Base-by-base conservation (phyloP, 2,329 filamentous ascomycete genomes). In the Aschersonia sp. region DNA sequence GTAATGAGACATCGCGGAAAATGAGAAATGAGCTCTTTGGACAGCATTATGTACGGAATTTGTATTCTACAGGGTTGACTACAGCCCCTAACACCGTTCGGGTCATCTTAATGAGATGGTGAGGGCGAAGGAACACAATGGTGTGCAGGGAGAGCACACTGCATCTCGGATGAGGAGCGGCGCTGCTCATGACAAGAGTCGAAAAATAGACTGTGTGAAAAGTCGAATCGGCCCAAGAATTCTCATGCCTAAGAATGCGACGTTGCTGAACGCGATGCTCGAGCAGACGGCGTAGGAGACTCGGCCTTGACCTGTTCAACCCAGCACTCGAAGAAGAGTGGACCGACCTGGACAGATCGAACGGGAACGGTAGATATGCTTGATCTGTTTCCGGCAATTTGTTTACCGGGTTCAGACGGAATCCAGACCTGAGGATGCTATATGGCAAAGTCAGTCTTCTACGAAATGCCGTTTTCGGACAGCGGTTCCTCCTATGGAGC, bases 321-420 rank as follows among this genome's bases (percentile, higher is more conserved):
- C 79, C 82, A 70, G 67, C 82, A 72, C 69, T 84, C 80, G 60
- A 83, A 70, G 64, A 82, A 70, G 48, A 86, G 56, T 52, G 80
- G 69, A 44, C 80, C 71, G 46, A 80, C 70, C 50, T 70, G 70
- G 1, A 80, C 72, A 4, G 74, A 65, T 35, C 76, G 71, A 38
- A 80, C 59, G 9, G 77, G 68, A 12, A 38, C 35, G 7, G 35
- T 38, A 7, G 35, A 38, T 9, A 12, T 9, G 1, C 61, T 72
- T 7, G 56, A 56, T 30, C 58, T 59, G 28, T 59, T 52, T 30
- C 55, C 60, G n/a, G 56, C 40, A 54, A 3, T 55, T 57, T 2
- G 66, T 62, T 51, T 74, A 70, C 65, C 66, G 3, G 71, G 66
- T 46, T 75, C 67, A 1, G 74, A 74, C 0, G 78, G 75, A 30